Percentiles rank a stretch among this genome's conserved stretches.
These are phyloP conservation scores for Cladosporium sp. DNA, from an alignment of 2,329 filamentous ascomycete species.

Conservation along the genomic window DNA sequence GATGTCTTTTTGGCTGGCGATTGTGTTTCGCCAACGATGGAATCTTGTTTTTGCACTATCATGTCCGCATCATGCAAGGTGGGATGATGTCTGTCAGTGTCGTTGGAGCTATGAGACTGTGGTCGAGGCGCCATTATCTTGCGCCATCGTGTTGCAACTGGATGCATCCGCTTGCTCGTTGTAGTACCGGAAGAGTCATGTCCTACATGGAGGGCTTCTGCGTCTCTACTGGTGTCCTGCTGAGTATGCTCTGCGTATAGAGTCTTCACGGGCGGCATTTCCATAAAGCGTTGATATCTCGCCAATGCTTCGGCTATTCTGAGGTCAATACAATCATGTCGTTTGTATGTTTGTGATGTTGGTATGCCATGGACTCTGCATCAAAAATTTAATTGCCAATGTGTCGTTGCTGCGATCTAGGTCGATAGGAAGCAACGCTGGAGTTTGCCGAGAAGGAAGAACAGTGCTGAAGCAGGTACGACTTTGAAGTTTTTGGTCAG, in stretches of 20 bases:
- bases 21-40: not conserved
- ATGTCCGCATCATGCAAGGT: no score
- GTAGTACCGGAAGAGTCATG: not conserved
- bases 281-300: not conserved
- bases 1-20: no score
- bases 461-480: no score
- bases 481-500: no score
- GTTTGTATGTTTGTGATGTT: no score
- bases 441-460: no score
- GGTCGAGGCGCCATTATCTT: not conserved
- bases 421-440: no score
- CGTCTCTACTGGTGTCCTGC: not conserved
- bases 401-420: no score
- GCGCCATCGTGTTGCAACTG: not conserved
- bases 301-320: no score
- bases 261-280: not conserved
- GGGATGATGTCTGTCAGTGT: not conserved
- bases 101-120: not conserved
- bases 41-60: conserved; percentile 1
- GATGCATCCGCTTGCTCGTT: not conserved
- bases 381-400: no score
- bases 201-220: not conserved
- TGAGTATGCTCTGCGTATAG: not conserved
- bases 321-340: not conserved
- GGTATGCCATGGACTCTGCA: no score